Base-by-base conservation (phyloP, 2,329 filamentous ascomycete genomes). In the Beauveria scarabaeidicola region DNA sequence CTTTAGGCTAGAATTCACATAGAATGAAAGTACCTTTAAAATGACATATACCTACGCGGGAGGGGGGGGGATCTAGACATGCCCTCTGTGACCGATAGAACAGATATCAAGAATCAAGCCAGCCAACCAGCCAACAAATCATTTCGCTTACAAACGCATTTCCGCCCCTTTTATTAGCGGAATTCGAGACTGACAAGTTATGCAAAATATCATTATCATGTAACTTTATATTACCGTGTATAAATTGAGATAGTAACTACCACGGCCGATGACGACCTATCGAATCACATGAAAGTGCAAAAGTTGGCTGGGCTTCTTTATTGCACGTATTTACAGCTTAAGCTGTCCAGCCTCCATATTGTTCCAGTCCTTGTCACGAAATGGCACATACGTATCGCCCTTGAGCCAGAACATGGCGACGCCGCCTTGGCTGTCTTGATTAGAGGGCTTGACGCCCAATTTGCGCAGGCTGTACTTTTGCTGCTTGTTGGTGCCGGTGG, bases 401-500 rank as follows among this genome's bases (percentile, higher is more conserved):
- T 78, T 81, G n/a, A 91, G 74, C 87, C 89, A 93, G 66, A 76
- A 87, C 51, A 88, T 43, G 84, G 81, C 3, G 66, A 65, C 40
- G 71, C 70, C 1, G 1, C 61, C 61, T 7, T 57, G 60, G 2
- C 61, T 53, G 15, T 55, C 27, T 3, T 68, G 72, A 1, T 19
- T 29, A 23, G 51, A 29, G 0, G 87, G 88, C 66, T 90, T 82
- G 0, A 93, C 89, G 1, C 91, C 91, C 63, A 92, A 81, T 2
- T 79, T 77, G n/a, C 90, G 78, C 64, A 96, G 70, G 0, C 76
- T 73, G 63, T 88, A 83, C 73, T 96, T 96, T 73, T 92, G 88
- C 75, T 95, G 89, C 78, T 96, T 96, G 68, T 91, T 89, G 52
- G 91, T 96, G 0, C 91, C 90, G 4, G 91, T 96, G 1, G 84